Conservation (phyloP, 371 early-diverging fungal species). For the Homolaphlyctis polyrhiza region DNA sequence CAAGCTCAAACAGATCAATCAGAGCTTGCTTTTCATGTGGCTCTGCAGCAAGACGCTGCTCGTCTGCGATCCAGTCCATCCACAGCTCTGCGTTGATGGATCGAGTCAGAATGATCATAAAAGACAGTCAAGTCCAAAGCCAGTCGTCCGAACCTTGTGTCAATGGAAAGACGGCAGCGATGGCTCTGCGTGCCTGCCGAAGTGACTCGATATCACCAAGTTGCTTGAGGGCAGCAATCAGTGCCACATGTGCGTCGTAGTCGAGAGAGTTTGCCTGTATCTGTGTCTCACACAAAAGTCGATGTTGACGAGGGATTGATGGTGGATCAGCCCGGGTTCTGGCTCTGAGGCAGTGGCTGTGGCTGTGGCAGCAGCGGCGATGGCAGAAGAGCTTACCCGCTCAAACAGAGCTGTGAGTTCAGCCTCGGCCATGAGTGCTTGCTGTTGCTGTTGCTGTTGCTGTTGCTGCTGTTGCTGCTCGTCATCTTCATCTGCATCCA, state of each 20-base stretch:
- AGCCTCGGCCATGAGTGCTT: not conserved
- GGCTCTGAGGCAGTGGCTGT: not conserved
- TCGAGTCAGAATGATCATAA: not conserved
- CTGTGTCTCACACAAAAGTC: no score
- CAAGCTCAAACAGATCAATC: constrained; percentile 36
- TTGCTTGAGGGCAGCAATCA: constrained; percentile 17
- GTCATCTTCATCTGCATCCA: not conserved
- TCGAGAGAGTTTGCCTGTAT: constrained; percentile 23
- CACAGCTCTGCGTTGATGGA: constrained; percentile 44
- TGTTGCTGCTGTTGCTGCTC: not conserved
- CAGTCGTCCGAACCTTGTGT: constrained; percentile 43
- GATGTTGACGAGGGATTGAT: no score
- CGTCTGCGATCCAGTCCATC: constrained; percentile 64
- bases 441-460: not conserved
- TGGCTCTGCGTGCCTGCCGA: constrained; percentile 43
- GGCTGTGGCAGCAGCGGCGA: not conserved
- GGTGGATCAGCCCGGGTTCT: no score
- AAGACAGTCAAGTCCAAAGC: not conserved
- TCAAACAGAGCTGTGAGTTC: not conserved
- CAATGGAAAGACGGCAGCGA: constrained; percentile 57
- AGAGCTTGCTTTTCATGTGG: constrained; percentile 38
- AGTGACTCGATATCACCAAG: constrained; percentile 32
- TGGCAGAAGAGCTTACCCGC: not conserved
- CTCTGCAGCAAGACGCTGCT: constrained; percentile 28
- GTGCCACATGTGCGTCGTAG: constrained; percentile 30